Base-by-base conservation (phyloP, 176 grass and related monocot species). In the Aegilops umbellulata region DNA sequence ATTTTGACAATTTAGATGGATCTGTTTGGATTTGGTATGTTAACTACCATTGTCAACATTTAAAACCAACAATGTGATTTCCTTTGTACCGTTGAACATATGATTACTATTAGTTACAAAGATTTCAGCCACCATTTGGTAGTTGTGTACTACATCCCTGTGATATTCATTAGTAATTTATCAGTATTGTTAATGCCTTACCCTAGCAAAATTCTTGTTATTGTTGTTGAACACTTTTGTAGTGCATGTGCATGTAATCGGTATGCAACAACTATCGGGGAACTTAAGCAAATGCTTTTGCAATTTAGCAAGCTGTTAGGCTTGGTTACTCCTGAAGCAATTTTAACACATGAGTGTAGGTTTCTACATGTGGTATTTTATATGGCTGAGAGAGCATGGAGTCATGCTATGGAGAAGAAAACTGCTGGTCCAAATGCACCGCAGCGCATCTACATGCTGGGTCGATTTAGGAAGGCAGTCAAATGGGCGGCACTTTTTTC, bases 351-450 rank as follows among this genome's bases (percentile, higher is more conserved):
- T 88, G 79, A 53, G 65, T 60, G 78, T 76, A 95, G 97, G 92
- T 95, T 88, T 91, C 92, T 98, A 46, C 94, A 98, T 67, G 84
- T 98, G 22, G 82, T 98, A 39, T 90, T 98, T 83, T 95, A 98
- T 77, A 98, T 94, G 97, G 94, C 97, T 4, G 97, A 98, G 74
- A 85, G 97, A 83, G 92, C 97, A 78, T 98, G 97, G 97, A 92
- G 97, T 57, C 92, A 98, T 92, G 97, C 97, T 36, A 98, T 98
- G 97, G 97, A 98, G 62, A 98, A 98, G 88, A 95, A 91, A 88
- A 91, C 97, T 71, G 97, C 93, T 69, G 92, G 90, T 70, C 92
- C 97, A 84, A 95, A 92, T 85, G 88, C 88, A 79, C 83, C 89
- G 19, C 92, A 98, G 66, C 86, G 90, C 31, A 98, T 98, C 82